Evolutionary conservation across 2,329 filamentous ascomycete species (phyloP).

Genomic region (Helminthosporium solani): DNA sequence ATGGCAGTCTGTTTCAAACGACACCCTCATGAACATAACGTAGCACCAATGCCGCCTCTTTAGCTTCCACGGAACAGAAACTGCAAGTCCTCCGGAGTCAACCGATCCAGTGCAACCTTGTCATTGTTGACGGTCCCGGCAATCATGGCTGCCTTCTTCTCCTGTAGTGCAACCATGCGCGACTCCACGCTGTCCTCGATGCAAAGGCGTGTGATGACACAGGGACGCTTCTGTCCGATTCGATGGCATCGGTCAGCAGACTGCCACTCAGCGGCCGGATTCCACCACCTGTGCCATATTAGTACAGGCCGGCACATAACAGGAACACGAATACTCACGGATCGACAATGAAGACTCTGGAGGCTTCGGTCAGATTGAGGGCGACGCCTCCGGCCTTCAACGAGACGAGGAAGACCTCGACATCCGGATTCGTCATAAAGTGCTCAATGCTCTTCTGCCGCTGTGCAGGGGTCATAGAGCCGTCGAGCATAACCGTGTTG

Average conservation of each 20-base stretch:
- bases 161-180: conserved; percentile 90
- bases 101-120: conserved; percentile 83
- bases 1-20: too few species aligned
- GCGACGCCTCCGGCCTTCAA: conserved; percentile 96
- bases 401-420: conserved; percentile 94
- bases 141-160: conserved; percentile 99
- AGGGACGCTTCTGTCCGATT: conserved; percentile 91
- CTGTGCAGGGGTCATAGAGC: conserved; percentile 92
- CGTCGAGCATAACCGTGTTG: conserved; percentile 96
- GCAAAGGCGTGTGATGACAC: conserved; percentile 88
- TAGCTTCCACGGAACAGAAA: conserved; percentile 85
- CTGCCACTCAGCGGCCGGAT: conserved; percentile 99
- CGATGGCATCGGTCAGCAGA: conserved; percentile 83
- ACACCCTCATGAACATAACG: too few species aligned
- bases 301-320: conserved; percentile 14
- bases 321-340: conserved; percentile 63
- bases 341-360: conserved; percentile 92
- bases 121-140: conserved; percentile 95
- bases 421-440: conserved; percentile 92
- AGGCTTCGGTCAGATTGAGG: conserved; percentile 91
- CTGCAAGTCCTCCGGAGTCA: conserved; percentile 89
- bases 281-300: conserved; percentile 77
- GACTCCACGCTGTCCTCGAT: conserved; percentile 98
- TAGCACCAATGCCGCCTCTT: not conserved
- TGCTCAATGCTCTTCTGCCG: conserved; percentile 91